Base-by-base conservation (phyloP, 495 filamentous ascomycete species). In the Daldinia loculata region DNA sequence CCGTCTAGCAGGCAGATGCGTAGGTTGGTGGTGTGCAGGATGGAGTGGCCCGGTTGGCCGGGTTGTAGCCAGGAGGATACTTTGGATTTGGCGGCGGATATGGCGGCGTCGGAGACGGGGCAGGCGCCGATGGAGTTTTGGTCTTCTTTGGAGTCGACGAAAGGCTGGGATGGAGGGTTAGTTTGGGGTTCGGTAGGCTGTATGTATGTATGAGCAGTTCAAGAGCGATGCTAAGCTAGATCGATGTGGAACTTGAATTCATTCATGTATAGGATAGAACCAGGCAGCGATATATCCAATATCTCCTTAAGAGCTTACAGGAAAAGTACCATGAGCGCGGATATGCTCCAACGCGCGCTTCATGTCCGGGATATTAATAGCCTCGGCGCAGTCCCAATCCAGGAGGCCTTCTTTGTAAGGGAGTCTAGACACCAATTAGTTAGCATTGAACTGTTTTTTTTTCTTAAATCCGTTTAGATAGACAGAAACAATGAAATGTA, bases 301-400 rank as follows among this genome's bases (percentile, higher is more conserved):
- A 0, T 4, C 9, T 5, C 17, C 4, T 24, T 26, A 48, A 59
- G 7, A 9, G 41, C 78, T 80, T 57, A 86, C 81, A 30, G 92
- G 92, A 19, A 91, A 86, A 26, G 75, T 82, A n/a, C 93, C 93
- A 34, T 90, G 78, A 26, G 81, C 55, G 22, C 85, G 86, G 57
- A 95, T 89, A 75, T 93, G 85, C 5, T 72, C 29, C 6, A 98
- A 83, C 11, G 89, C 83, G 6, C 80, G 76, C 1, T 84, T 76
- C 50, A 98, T 87, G 41, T 86, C 84, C 8, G 82, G 79, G 30
- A 95, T 82, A 66, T 93, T 87, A 45, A 98, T 83, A 32, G 93
- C 83, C 56, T 86, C 88, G 11, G 88, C 79, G 70, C 93, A 96
- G 80, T 98, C 95, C 92, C 94, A 97, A 82, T 98, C 93, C 67